A percentile compares a stretch with the other conserved stretches of the same genome.
Evolutionary conservation across 148 eudicot genomes (phyloP).

Genomic region (Chenopodium formosanum): DNA sequence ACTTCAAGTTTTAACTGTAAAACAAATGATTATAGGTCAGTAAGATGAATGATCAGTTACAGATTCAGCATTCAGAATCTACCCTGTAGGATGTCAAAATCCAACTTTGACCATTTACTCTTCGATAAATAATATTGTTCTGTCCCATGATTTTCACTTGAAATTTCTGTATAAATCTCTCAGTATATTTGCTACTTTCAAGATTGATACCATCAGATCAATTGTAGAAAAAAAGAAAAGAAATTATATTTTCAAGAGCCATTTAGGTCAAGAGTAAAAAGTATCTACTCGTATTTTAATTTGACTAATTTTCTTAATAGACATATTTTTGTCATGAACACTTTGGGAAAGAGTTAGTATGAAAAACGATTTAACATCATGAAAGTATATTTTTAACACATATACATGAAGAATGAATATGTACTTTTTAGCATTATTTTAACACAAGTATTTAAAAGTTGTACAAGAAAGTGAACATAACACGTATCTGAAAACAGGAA

Average conservation of each 20-base stretch:
- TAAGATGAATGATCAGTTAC: neutral
- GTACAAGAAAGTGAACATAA: neutral
- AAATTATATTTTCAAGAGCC: too few species aligned
- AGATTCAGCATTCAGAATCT: neutral
- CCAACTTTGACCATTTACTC: neutral
- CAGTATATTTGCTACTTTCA: neutral
- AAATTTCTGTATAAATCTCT: neutral
- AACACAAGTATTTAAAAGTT: neutral
- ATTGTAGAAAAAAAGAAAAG: too few species aligned
- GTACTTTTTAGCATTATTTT: neutral
- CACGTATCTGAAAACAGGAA: neutral
- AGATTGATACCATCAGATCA: neutral
- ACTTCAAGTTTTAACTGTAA: neutral
- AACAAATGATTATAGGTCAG: neutral
- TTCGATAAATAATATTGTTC: neutral
- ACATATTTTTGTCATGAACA: too few species aligned
- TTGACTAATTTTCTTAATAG: too few species aligned
- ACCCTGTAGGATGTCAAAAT: neutral
- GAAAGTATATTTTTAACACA: neutral
- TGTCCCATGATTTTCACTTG: neutral
- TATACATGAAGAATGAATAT: neutral
- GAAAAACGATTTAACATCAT: too few species aligned
- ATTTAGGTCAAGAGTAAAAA: too few species aligned
- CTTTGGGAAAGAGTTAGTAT: too few species aligned
- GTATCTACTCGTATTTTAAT: too few species aligned